A percentile compares a stretch with the other conserved stretches of the same genome.
phyloP scores from a whole-genome alignment of 352 stramenopile genomes.

The Pythium biforme region DNA sequence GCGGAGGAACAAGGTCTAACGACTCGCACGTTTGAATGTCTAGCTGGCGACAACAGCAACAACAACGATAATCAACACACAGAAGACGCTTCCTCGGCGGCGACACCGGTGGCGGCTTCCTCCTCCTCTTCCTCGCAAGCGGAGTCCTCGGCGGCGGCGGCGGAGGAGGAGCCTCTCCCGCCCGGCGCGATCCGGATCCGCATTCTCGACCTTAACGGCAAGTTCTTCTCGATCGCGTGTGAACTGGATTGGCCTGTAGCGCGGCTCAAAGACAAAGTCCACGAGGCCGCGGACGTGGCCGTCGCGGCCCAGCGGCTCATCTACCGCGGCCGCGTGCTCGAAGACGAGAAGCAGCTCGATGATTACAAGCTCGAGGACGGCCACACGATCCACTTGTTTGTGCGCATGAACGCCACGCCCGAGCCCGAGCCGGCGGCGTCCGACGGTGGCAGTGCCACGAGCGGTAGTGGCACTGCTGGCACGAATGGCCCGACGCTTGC shows the following conservation, averaged over 20 bases:
- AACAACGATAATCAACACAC: constrained; percentile 6
- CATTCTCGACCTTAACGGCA: constrained; percentile 84
- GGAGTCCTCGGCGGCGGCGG: neutral
- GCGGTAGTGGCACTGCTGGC: constrained; percentile 21
- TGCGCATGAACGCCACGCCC: constrained; percentile 57
- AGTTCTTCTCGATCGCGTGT: constrained; percentile 79
- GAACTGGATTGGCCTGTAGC: constrained; percentile 62
- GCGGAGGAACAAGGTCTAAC: no score
- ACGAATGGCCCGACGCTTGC: constrained; percentile 22
- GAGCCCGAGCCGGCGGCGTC: constrained; percentile 48
- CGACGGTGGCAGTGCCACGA: neutral
- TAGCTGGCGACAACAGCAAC: neutral
- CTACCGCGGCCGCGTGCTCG: constrained; percentile 88
- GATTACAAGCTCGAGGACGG: constrained; percentile 91
- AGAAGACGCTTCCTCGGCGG: neutral
- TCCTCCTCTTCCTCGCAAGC: no score
- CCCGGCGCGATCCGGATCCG: constrained; percentile 56
- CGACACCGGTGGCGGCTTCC: no score
- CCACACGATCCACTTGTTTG: constrained; percentile 91
- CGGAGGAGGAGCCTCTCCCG: constrained; percentile 18
- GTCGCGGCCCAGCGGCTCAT: constrained; percentile 86
- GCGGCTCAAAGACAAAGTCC: constrained; percentile 67
- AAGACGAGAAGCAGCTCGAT: constrained; percentile 67
- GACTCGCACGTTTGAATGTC: neutral
- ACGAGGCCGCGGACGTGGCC: constrained; percentile 70